These are phyloP conservation scores for Ceratobasidium sp. DNA, from an alignment of 1,284 basidiomycete genomes.

Conservation along the genomic window DNA sequence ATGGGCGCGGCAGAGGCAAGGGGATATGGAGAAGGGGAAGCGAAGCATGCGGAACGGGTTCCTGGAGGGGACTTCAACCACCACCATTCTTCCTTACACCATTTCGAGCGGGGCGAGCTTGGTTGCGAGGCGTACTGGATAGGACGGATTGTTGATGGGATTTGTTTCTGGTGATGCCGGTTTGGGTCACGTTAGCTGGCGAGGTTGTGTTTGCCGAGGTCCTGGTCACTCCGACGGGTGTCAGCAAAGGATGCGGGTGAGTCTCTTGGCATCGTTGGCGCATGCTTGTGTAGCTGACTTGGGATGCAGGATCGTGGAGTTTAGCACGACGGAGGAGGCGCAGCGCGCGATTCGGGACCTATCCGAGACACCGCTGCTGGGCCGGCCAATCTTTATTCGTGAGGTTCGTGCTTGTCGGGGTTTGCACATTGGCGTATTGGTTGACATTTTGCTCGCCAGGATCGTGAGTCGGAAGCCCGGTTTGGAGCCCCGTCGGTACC, in stretches of 20 bases:
- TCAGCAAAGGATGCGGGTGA: conserved; percentile 98
- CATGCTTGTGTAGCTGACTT: conserved; percentile 9
- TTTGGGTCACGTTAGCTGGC: conserved; percentile 85
- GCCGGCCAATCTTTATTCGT: conserved; percentile 93
- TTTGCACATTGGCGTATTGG: neutral
- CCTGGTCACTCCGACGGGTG: conserved; percentile 91
- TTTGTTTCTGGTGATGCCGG: conserved; percentile 49
- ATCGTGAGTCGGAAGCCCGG: conserved; percentile 93
- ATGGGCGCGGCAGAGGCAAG: conserved; percentile 7
- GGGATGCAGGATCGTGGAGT: conserved; percentile 83
- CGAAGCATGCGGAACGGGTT: conserved; percentile 28
- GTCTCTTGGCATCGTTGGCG: conserved; percentile 52
- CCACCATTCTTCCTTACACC: conserved; percentile 37
- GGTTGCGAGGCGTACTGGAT: conserved; percentile 38
- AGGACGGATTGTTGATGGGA: conserved; percentile 46
- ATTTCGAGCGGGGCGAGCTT: conserved; percentile 42
- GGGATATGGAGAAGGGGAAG: conserved; percentile 5
- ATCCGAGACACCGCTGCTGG: conserved; percentile 85
- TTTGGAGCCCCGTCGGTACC: conserved; percentile 93
- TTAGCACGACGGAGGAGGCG: conserved; percentile 80
- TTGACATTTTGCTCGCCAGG: conserved; percentile 59
- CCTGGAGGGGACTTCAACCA: conserved; percentile 35
- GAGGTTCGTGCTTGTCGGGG: conserved; percentile 65
- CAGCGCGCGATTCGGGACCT: conserved; percentile 85
- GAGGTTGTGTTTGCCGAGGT: conserved; percentile 99